phyloP scores from a whole-genome alignment of 2,329 filamentous ascomycete species.

The Penicillium nordicum region DNA sequence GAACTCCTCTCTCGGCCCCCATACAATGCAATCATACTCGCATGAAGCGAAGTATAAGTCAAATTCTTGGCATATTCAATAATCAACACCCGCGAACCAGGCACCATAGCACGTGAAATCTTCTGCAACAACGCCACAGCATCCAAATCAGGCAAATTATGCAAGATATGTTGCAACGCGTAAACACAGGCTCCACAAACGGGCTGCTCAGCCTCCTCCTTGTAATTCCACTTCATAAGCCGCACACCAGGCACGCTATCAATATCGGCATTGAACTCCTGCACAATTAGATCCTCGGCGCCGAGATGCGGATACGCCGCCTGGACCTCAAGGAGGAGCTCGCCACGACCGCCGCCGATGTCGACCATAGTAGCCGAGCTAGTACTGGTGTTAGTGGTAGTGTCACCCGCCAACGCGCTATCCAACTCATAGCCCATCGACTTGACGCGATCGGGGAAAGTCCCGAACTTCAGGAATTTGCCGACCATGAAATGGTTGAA shows the following conservation, averaged over 20 bases:
- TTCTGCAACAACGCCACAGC: conserved; percentile 37
- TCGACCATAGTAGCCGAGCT: conserved; percentile 32
- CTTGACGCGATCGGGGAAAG: conserved; percentile 31
- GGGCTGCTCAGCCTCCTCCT: conserved; percentile 32
- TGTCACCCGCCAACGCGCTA: conserved; percentile 13
- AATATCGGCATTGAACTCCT: conserved; percentile 37
- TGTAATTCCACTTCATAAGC: conserved; percentile 37
- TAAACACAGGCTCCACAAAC: conserved; percentile 34
- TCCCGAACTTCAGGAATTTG: conserved; percentile 37
- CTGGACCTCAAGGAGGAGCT: conserved; percentile 38
- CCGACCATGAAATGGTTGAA: conserved; percentile 42
- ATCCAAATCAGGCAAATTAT: conserved; percentile 38
- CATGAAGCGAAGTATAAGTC: conserved; percentile 36
- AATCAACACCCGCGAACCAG: conserved; percentile 35
- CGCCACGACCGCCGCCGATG: conserved; percentile 38
- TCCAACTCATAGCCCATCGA: conserved; percentile 34
- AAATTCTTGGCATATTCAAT: conserved; percentile 38
- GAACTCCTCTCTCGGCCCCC: conserved; percentile 35
- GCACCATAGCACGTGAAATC: conserved; percentile 33
- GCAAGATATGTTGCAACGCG: conserved; percentile 36
- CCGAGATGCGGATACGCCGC: conserved; percentile 30
- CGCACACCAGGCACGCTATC: conserved; percentile 26
- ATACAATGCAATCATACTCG: conserved; percentile 38
- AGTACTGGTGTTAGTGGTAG: neutral
- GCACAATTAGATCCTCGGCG: conserved; percentile 30